These are phyloP conservation scores for Marasmius oreades DNA, from an alignment of 1,284 basidiomycete genomes.

Conservation along the genomic window DNA sequence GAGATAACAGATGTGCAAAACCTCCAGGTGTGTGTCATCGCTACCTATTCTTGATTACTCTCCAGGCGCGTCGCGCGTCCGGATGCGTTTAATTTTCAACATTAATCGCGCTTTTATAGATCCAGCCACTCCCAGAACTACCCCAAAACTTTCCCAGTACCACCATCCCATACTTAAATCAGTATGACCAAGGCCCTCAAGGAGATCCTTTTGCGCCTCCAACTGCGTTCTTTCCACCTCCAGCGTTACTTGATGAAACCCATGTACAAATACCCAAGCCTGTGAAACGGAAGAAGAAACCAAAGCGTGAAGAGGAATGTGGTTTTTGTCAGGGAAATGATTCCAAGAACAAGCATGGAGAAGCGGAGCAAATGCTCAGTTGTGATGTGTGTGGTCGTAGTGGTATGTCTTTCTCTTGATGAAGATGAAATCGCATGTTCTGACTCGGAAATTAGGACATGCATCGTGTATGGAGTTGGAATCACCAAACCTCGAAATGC, in stretches of 20 bases:
- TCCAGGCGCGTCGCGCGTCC: constrained; percentile 6
- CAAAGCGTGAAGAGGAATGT: constrained; percentile 54
- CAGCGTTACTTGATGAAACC: constrained; percentile 26
- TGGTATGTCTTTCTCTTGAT: constrained; percentile 25
- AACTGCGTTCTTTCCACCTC: constrained; percentile 43
- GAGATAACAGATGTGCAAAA: not conserved
- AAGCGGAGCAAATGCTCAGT: constrained; percentile 62
- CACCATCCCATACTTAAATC: constrained; percentile 26
- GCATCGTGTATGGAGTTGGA: constrained; percentile 70
- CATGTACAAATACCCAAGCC: constrained; percentile 35
- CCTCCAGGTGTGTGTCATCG: not conserved
- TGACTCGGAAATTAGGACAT: constrained; percentile 51
- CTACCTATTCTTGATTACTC: not conserved
- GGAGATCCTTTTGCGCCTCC: constrained; percentile 77
- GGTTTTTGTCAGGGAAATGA: constrained; percentile 66
- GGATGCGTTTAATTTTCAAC: not conserved
- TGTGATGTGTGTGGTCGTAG: constrained; percentile 68
- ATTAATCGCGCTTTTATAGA: not conserved
- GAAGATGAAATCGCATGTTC: constrained; percentile 1
- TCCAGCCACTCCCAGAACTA: not conserved
- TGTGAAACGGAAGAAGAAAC: constrained; percentile 50
- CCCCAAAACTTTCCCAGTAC: not conserved
- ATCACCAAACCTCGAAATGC: constrained; percentile 44
- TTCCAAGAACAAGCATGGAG: constrained; percentile 48
- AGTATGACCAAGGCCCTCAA: constrained; percentile 70